Conservation (phyloP, 768 basidiomycete genomes). For the Tricholoma terreum region DNA sequence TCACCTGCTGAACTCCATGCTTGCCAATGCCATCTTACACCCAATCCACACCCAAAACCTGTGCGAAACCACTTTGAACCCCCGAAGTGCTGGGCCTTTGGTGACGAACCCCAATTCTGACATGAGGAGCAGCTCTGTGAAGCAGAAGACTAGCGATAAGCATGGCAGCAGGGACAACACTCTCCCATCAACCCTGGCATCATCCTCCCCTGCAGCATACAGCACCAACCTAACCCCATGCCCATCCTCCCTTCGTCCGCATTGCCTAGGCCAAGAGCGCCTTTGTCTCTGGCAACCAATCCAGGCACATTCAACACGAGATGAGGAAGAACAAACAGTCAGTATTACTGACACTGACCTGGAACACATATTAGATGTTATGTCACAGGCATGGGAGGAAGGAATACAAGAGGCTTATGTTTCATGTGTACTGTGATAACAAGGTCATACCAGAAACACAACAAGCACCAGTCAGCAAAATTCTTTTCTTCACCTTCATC, state of each 20-base stretch:
- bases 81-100: background rate
- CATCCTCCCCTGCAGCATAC: background rate
- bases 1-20: too few relatives aligned
- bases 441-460: too few relatives aligned
- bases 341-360: too few relatives aligned
- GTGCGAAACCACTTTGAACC: background rate
- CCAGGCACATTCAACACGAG: too few relatives aligned
- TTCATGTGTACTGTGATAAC: too few relatives aligned
- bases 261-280: background rate
- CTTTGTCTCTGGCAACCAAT: background rate
- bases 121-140: background rate
- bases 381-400: too few relatives aligned
- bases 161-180: background rate
- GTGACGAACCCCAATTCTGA: background rate
- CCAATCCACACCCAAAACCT: background rate
- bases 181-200: background rate
- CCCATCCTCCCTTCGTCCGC: background rate
- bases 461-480: too few relatives aligned
- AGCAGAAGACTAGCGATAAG: background rate
- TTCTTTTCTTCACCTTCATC: too few relatives aligned
- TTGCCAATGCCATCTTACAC: background rate
- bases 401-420: too few relatives aligned
- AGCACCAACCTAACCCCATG: background rate
- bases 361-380: too few relatives aligned
- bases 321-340: too few relatives aligned